Evolutionary conservation across 2,329 filamentous ascomycete genomes (phyloP), one percentile per base, ranked within the genome.

Genomic region (Exserohilum turcica): DNA sequence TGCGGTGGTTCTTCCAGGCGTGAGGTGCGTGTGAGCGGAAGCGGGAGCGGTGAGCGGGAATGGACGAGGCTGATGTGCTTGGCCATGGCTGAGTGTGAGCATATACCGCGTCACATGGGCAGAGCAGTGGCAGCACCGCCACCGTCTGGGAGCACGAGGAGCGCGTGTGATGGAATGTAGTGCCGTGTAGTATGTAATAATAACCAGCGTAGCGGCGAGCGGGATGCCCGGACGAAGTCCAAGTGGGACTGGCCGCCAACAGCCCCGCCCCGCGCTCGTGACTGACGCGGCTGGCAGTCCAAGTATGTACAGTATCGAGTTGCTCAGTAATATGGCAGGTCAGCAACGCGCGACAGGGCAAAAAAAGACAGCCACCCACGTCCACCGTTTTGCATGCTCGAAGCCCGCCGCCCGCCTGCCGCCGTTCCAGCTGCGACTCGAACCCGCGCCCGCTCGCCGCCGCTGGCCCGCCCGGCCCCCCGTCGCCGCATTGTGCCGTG

Each of bases 381-480:
- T 4, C 21, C 4, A 4, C 21, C 21, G 21, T 7, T 24, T 15
- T 46, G 16, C 48, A 40, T 44, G 28, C 49, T 6, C 32, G 3
- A 38, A 36, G 48, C n/a, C n/a, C n/a, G n/a, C 47, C 56, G 21
- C 60, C 53, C 57, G 46, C 58, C 58, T 49, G 27, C 56, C 44
- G 21, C 28, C 50, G 60, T 52, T 59, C 61, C 56, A 16, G 49
- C 19, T 44, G 42, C 37, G 27, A 36, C 52, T 31, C 24, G 21
- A 29, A 19, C 10, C 52, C 52, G n/a, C 35, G 52, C 51, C 43
- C 48, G 46, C 52, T 61, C 60, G 60, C 60, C 60, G 59, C 54
- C 43, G 47, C 21, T 24, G 21, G 21, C 21, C 21, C 21, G 21
- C 7, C 7, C 4, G 21, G n/a, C n/a, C n/a, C n/a, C 21, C 21